A percentile compares a stretch with the other conserved stretches of the same genome.
Conservation (phyloP, 78 protist species). For the Bigelowiella natans region DNA sequence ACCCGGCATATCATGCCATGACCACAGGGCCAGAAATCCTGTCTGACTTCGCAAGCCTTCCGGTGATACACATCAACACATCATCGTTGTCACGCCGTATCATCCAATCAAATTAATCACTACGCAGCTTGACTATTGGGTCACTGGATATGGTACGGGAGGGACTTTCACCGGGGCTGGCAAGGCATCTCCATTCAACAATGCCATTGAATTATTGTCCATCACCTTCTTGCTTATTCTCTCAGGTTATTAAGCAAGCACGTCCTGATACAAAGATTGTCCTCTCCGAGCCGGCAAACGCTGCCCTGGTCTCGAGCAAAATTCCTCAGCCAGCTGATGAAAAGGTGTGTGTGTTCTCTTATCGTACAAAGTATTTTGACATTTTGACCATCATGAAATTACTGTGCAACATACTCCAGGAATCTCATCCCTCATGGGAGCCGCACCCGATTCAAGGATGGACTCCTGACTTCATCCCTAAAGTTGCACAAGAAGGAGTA, state of each 20-base stretch:
- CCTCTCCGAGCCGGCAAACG: not conserved
- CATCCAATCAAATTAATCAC: no score
- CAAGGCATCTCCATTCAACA: no score
- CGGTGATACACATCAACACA: not conserved
- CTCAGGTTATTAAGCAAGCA: no score
- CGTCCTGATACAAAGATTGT: not conserved
- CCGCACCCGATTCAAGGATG: slow-evolving; percentile 11
- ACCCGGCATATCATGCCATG: not conserved
- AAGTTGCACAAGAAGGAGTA: not conserved
- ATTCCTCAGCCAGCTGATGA: not conserved
- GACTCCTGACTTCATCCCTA: not conserved
- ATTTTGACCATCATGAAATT: no score
- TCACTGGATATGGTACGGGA: slow-evolving; percentile 54
- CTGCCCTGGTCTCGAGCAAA: not conserved
- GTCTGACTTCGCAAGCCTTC: not conserved
- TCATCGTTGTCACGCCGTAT: no score
- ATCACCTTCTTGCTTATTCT: no score
- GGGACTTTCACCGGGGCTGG: slow-evolving; percentile 46
- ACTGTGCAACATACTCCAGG: no score
- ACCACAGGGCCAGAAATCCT: slow-evolving; percentile 57
- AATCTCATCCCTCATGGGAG: not conserved
- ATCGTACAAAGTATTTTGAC: no score
- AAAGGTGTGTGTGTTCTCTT: not conserved
- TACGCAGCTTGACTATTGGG: slow-evolving; percentile 38
- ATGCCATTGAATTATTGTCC: no score